A percentile compares a stretch with the other conserved stretches of the same genome.
These are phyloP conservation scores for Fusarium musae DNA, from an alignment of 2,329 filamentous ascomycete genomes.

Conservation along the genomic window DNA sequence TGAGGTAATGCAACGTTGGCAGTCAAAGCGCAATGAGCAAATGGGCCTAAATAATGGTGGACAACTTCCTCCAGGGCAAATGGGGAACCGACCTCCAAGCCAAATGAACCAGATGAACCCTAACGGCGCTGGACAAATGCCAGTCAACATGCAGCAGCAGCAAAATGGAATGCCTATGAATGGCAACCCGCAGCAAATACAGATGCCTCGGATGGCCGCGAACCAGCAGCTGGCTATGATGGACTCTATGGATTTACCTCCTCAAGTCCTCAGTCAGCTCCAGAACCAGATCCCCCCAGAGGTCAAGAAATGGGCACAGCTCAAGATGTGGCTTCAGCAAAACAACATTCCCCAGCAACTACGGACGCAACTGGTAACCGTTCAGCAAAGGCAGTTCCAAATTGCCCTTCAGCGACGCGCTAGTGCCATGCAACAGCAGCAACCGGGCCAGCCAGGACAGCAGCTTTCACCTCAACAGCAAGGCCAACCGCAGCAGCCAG, in stretches of 20 bases:
- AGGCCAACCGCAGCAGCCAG: conserved; percentile 39
- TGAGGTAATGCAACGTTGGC: conserved; percentile 63
- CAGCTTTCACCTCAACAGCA: conserved; percentile 30
- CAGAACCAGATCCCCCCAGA: conserved; percentile 52
- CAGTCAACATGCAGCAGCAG: conserved; percentile 48
- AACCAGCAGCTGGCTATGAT: conserved; percentile 54
- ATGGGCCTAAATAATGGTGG: conserved; percentile 49
- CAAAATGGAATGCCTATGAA: conserved; percentile 44
- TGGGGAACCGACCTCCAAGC: conserved; percentile 46
- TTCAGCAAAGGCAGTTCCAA: conserved; percentile 56
- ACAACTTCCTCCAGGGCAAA: conserved; percentile 47
- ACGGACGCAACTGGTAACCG: conserved; percentile 47
- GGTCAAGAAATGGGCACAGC: conserved; percentile 61
- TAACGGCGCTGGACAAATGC: conserved; percentile 46
- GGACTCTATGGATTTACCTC: conserved; percentile 61
- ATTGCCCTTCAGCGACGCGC: conserved; percentile 47
- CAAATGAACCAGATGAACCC: conserved; percentile 50
- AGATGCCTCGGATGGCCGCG: conserved; percentile 43
- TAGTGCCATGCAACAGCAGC: conserved; percentile 43
- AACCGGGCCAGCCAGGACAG: conserved; percentile 22
- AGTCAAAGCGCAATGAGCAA: conserved; percentile 51
- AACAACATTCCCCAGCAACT: conserved; percentile 50
- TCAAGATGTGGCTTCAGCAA: conserved; percentile 56
- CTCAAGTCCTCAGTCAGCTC: conserved; percentile 47
- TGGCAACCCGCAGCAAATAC: conserved; percentile 45